These are phyloP conservation scores for Pseudohalonectria lignicola DNA, from an alignment of 2,329 filamentous ascomycete species.

Conservation along the genomic window DNA sequence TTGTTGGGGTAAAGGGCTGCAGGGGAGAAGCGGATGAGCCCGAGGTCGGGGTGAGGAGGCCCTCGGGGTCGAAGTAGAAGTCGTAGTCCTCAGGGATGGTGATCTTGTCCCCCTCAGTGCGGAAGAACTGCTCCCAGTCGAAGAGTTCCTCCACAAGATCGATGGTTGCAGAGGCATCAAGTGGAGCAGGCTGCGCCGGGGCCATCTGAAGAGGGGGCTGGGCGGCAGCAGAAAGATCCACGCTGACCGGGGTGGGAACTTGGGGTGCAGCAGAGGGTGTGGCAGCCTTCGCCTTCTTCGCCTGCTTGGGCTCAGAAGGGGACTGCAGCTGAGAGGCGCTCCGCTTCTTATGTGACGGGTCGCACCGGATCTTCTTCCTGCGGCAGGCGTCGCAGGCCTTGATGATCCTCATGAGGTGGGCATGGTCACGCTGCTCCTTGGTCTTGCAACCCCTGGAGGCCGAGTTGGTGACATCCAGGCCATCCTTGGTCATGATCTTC, in stretches of 20 bases:
- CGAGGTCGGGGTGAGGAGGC: constrained; percentile 27
- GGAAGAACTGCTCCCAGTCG: constrained; percentile 28
- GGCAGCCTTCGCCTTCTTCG: constrained; percentile 28
- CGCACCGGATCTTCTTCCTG: constrained; percentile 53
- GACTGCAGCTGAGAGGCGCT: constrained; percentile 20
- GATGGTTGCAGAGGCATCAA: constrained; percentile 6
- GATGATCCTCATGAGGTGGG: constrained; percentile 55
- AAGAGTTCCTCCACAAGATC: constrained; percentile 12
- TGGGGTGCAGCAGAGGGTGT: neutral
- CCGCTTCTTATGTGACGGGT: constrained; percentile 46
- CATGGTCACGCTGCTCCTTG: constrained; percentile 57
- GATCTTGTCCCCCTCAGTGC: constrained; percentile 26
- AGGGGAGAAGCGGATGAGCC: constrained; percentile 19
- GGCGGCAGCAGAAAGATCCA: constrained; percentile 4
- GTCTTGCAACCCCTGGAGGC: constrained; percentile 54
- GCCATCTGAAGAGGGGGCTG: constrained; percentile 1
- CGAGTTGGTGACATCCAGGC: constrained; percentile 50
- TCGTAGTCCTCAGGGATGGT: constrained; percentile 27
- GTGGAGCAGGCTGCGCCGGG: constrained; percentile 4
- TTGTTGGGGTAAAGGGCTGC: constrained; percentile 13
- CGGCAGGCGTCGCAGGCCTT: constrained; percentile 55
- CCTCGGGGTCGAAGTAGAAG: constrained; percentile 31
- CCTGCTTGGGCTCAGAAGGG: constrained; percentile 18
- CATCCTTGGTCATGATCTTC: constrained; percentile 56
- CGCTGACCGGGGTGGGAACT: constrained; percentile 3